Evolutionary conservation across 1,284 basidiomycete species (phyloP).

Genomic region (Pascua guehoae): DNA sequence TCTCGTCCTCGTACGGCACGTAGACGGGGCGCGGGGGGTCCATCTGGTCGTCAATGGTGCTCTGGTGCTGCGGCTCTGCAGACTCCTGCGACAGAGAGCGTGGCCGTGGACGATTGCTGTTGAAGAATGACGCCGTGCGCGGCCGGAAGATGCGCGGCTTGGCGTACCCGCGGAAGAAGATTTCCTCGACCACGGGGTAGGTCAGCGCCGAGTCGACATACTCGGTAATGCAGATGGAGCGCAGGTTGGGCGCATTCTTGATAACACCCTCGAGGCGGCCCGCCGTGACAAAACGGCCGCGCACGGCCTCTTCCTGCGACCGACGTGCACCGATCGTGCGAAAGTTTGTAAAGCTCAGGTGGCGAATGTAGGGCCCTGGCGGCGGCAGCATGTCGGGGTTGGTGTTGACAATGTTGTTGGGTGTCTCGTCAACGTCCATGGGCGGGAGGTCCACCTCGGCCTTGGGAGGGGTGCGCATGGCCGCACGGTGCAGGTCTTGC

Average conservation of each 20-base stretch:
- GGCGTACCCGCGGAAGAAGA: constrained; percentile 70
- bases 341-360: constrained; percentile 88
- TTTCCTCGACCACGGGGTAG: constrained; percentile 72
- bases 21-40: constrained; percentile 36
- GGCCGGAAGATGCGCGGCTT: constrained; percentile 31
- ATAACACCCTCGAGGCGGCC: constrained; percentile 75
- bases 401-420: constrained; percentile 32
- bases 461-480: constrained; percentile 16
- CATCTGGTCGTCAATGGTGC: constrained; percentile 20
- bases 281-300: constrained; percentile 87
- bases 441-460: constrained; percentile 3
- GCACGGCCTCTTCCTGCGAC: constrained; percentile 82
- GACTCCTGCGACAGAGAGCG: constrained; percentile 36
- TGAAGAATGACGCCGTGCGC: constrained; percentile 26
- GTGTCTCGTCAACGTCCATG: constrained; percentile 6
- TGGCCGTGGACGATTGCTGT: constrained; percentile 46
- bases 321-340: constrained; percentile 91
- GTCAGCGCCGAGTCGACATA: constrained; percentile 91
- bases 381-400: constrained; percentile 43
- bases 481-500: background rate
- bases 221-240: constrained; percentile 83
- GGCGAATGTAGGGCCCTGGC: constrained; percentile 53
- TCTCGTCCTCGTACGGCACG: constrained; percentile 47
- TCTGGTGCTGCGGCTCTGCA: constrained; percentile 7
- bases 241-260: constrained; percentile 82